Conservation (phyloP, 2,329 filamentous ascomycete genomes). For the Neurospora crassa region DNA sequence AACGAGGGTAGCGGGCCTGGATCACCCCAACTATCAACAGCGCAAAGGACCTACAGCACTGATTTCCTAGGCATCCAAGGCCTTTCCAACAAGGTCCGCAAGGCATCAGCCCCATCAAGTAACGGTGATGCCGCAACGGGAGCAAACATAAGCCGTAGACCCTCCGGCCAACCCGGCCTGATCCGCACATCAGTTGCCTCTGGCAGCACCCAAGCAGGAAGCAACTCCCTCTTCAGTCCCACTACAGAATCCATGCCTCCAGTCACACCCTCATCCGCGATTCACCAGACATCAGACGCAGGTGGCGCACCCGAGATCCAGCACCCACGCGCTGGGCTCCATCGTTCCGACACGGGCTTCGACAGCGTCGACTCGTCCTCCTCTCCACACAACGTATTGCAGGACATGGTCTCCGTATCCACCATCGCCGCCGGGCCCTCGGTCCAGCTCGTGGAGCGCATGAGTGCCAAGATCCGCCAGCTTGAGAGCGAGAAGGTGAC, state of each 20-base stretch:
- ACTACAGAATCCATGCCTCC: slow-evolving; percentile 34
- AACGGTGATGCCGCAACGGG: slow-evolving; percentile 30
- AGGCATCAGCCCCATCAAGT: slow-evolving; percentile 41
- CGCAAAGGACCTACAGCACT: slow-evolving; percentile 42
- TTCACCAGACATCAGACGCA: slow-evolving; percentile 20
- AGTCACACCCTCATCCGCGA: slow-evolving; percentile 25
- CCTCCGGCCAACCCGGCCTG: slow-evolving; percentile 36
- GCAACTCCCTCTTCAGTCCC: slow-evolving; percentile 35
- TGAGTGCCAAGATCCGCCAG: slow-evolving; percentile 86
- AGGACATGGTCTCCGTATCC: slow-evolving; percentile 81
- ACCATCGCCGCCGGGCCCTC: slow-evolving; percentile 85
- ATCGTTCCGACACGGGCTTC: slow-evolving; percentile 32
- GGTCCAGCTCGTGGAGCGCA: slow-evolving; percentile 89
- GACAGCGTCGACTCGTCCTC: slow-evolving; percentile 46
- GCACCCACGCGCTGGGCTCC: slow-evolving; percentile 5
- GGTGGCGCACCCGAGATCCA: slow-evolving; percentile 3
- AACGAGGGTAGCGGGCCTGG: slow-evolving; percentile 39
- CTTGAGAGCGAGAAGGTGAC: slow-evolving; percentile 88
- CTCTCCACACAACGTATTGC: slow-evolving; percentile 60
- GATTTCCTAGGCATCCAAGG: slow-evolving; percentile 40
- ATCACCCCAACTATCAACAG: slow-evolving; percentile 41
- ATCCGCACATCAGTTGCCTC: slow-evolving; percentile 28
- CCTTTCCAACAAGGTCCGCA: slow-evolving; percentile 32
- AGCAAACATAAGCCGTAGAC: slow-evolving; percentile 31
- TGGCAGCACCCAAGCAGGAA: slow-evolving; percentile 2